Conservation (phyloP, 129 eudicot species). For the Flaveria robusta region DNA sequence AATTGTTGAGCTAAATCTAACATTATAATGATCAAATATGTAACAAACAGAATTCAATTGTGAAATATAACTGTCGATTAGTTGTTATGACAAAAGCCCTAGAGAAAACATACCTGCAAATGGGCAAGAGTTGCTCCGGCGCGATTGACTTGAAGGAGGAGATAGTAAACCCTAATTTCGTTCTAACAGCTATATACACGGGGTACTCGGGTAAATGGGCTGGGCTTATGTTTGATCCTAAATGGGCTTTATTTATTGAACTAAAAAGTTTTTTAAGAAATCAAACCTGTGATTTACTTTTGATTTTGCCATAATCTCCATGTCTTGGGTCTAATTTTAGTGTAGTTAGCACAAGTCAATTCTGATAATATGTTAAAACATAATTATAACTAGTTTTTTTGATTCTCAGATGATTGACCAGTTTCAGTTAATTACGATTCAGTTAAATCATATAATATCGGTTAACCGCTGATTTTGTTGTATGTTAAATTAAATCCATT, state of each 20-base stretch:
- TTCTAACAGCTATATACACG: not conserved
- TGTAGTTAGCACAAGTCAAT: too few species aligned
- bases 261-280: not conserved
- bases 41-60: not conserved
- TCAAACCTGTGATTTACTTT: too few species aligned
- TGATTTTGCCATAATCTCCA: too few species aligned
- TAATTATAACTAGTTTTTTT: too few species aligned
- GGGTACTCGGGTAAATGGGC: not conserved
- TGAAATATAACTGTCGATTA: not conserved
- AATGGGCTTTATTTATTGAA: not conserved
- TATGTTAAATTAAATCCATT: too few species aligned
- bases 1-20: not conserved
- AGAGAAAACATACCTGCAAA: constrained; percentile 24
- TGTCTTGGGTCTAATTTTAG: too few species aligned
- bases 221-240: not conserved
- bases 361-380: too few species aligned
- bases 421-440: too few species aligned
- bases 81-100: not conserved
- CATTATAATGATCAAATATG: not conserved
- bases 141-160: constrained; percentile 10
- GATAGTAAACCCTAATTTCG: constrained; percentile 32
- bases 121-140: constrained; percentile 23
- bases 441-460: too few species aligned
- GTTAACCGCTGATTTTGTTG: too few species aligned
- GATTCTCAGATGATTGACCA: too few species aligned